These are phyloP conservation scores for Tricholoma saponaceum DNA, from an alignment of 768 basidiomycete species.

Conservation along the genomic window DNA sequence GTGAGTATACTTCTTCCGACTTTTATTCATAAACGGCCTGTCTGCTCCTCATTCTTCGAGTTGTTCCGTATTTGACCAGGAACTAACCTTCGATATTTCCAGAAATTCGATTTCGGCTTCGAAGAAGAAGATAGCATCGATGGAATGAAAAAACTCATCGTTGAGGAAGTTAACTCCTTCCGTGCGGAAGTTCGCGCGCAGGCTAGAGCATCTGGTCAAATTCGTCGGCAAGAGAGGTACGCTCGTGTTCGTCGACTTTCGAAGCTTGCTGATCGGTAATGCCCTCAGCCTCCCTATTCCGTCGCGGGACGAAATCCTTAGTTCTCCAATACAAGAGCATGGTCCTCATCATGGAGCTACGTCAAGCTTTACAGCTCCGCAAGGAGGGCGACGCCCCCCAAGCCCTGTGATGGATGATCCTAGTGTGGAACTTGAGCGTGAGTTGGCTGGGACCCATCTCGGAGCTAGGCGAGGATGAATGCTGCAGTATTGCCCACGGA, in stretches of 20 bases:
- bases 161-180: constrained; percentile 89
- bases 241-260: constrained; percentile 9
- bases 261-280: constrained; percentile 2
- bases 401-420: constrained; percentile 83
- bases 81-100: background rate
- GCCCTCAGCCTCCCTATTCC: constrained; percentile 69
- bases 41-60: background rate
- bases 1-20: constrained; percentile 36
- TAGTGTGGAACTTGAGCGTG: constrained; percentile 79
- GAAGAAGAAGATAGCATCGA: constrained; percentile 96
- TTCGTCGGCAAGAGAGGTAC: constrained; percentile 75
- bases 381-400: constrained; percentile 40
- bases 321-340: constrained; percentile 68
- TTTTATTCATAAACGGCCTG: background rate
- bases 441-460: constrained; percentile 72
- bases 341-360: constrained; percentile 61
- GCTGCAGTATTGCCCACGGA: background rate
- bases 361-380: constrained; percentile 56
- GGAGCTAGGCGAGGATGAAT: constrained; percentile 25
- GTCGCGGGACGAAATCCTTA: constrained; percentile 75
- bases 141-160: constrained; percentile 94
- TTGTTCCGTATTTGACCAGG: background rate
- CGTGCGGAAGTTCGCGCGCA: constrained; percentile 87
- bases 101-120: constrained; percentile 96
- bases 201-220: constrained; percentile 65